A percentile compares a stretch with the other conserved stretches of the same genome.
These are phyloP conservation scores for Raphanus sativus DNA, from an alignment of 345 rosid genomes.

Conservation along the genomic window DNA sequence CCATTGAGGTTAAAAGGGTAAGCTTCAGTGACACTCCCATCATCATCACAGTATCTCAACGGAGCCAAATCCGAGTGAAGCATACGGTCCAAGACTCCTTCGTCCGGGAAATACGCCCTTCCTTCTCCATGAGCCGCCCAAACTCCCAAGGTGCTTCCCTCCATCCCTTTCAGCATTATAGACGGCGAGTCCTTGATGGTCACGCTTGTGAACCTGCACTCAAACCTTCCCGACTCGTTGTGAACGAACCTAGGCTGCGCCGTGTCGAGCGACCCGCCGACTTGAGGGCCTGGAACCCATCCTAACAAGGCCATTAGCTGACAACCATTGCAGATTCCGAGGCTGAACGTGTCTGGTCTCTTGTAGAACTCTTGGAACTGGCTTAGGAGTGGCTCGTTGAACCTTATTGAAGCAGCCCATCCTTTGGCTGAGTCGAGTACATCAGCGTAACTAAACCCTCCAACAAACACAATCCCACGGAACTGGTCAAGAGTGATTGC, in stretches of 20 bases:
- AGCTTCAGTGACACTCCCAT: conserved; percentile 71
- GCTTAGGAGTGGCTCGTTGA: conserved; percentile 67
- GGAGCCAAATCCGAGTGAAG: conserved; percentile 73
- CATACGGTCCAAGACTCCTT: conserved; percentile 74
- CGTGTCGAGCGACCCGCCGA: conserved; percentile 77
- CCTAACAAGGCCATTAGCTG: conserved; percentile 94
- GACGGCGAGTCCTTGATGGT: conserved; percentile 77
- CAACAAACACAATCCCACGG: conserved; percentile 86
- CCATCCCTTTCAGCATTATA: conserved; percentile 93
- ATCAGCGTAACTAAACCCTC: conserved; percentile 94
- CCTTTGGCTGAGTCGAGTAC: conserved; percentile 98
- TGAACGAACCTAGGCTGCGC: conserved; percentile 89
- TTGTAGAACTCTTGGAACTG: conserved; percentile 91
- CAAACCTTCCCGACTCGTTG: conserved; percentile 91
- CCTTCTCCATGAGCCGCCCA: conserved; percentile 99
- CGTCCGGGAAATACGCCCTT: conserved; percentile 85
- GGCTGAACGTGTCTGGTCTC: conserved; percentile 86
- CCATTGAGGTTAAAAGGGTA: conserved; percentile 93
- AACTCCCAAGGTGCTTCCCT: conserved; percentile 87
- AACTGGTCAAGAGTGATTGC: conserved; percentile 59
- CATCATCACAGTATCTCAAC: conserved; percentile 83
- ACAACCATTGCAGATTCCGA: conserved; percentile 94
- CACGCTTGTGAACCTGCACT: conserved; percentile 87
- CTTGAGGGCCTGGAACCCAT: conserved; percentile 96
- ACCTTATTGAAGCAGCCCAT: conserved; percentile 93